Evolutionary conservation across 2,329 filamentous ascomycete genomes (phyloP).

Genomic region (Trichocomaceae sp.): DNA sequence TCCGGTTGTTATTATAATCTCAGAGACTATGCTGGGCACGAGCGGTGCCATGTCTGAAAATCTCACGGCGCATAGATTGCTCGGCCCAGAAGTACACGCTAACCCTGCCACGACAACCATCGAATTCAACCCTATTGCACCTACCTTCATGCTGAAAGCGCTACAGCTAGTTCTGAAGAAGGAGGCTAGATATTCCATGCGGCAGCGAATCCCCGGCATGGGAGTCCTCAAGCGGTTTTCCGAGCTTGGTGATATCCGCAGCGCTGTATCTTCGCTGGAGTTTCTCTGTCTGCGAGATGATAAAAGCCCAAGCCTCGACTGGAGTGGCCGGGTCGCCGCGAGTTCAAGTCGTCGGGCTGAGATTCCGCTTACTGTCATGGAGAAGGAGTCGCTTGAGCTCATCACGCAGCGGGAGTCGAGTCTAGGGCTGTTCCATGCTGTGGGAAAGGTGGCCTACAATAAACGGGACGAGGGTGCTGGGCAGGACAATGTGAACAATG

Average conservation of each 20-base stretch:
- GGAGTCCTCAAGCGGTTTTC: conserved; percentile 71
- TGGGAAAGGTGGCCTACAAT: conserved; percentile 95
- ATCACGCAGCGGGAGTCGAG: conserved; percentile 83
- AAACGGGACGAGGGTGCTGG: conserved; percentile 63
- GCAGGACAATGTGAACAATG: conserved; percentile 22
- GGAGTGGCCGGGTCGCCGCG: conserved; percentile 65
- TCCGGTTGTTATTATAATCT: conserved; percentile 83
- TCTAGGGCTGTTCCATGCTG: conserved; percentile 89
- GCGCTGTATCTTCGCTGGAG: conserved; percentile 83
- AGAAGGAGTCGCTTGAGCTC: conserved; percentile 70
- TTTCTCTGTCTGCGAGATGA: conserved; percentile 85
- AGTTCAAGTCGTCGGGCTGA: conserved; percentile 51
- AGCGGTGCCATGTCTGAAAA: conserved; percentile 80
- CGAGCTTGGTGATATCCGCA: conserved; percentile 85
- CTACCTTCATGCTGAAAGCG: conserved; percentile 77
- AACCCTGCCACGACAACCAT: conserved; percentile 74
- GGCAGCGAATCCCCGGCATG: conserved; percentile 68
- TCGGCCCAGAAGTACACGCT: conserved; percentile 77
- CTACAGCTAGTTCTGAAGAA: conserved; percentile 76
- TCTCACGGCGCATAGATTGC: conserved; percentile 82
- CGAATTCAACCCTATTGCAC: conserved; percentile 88
- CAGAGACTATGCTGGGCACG: conserved; percentile 80
- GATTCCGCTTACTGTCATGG: conserved; percentile 60
- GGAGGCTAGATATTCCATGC: conserved; percentile 71
- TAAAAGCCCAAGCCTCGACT: conserved; percentile 61